These are phyloP conservation scores for Chaetomium strumarium DNA, from an alignment of 2,329 filamentous ascomycete genomes.

Conservation along the genomic window DNA sequence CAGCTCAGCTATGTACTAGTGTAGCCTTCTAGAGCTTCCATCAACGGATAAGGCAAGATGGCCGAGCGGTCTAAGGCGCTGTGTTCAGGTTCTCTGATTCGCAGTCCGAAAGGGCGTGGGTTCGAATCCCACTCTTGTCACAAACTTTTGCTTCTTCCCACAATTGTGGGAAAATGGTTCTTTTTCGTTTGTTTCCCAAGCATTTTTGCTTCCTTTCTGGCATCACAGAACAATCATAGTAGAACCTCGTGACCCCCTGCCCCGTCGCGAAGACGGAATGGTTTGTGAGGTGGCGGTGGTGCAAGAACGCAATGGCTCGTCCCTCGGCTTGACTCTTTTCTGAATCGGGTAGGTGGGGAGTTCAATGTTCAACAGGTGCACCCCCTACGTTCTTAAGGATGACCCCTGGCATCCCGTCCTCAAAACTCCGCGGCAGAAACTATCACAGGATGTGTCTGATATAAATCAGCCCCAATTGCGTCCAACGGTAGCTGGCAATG, in stretches of 20 bases:
- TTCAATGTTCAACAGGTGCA: neutral
- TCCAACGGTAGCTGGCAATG: constrained; percentile 10
- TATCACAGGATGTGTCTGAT: constrained; percentile 35
- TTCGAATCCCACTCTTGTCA: constrained; percentile 21
- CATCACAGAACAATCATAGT: no score
- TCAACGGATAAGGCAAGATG: constrained; percentile 14
- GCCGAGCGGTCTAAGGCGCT: constrained; percentile 20
- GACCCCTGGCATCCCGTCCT: constrained; percentile 26
- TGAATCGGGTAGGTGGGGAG: no score
- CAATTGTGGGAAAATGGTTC: no score
- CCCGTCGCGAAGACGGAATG: no score
- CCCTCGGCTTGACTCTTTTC: no score
- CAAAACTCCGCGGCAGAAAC: constrained; percentile 45
- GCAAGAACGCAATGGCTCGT: no score
- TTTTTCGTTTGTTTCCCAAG: no score
- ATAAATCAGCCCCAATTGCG: constrained; percentile 13
- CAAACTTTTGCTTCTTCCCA: constrained; percentile 14
- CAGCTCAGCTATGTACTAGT: no score
- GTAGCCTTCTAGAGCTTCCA: no score
- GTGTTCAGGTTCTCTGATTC: constrained; percentile 14
- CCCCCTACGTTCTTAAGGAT: neutral
- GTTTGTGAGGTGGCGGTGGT: no score
- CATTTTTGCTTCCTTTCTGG: no score
- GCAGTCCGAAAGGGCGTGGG: constrained; percentile 20
- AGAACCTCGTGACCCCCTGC: no score